Evolutionary conservation across 2,329 filamentous ascomycete genomes (phyloP).

Genomic region (Erysiphe pulchra): DNA sequence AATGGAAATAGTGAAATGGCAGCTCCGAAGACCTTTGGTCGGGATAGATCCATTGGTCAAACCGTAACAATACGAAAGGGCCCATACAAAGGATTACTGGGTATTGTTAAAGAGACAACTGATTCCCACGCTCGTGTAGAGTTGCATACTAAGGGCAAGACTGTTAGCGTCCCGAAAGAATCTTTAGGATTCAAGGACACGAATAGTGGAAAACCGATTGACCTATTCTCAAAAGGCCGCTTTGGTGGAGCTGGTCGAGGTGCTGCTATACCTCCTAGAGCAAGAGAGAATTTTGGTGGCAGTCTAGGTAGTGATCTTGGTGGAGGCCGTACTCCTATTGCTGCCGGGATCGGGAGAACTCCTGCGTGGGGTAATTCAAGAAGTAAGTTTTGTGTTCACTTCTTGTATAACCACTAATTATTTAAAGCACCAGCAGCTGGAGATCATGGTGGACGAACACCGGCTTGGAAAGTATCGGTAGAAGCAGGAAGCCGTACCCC

Average conservation of each 20-base stretch:
- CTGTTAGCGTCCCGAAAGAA: constrained; percentile 59
- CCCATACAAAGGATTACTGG: constrained; percentile 73
- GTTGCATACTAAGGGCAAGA: constrained; percentile 82
- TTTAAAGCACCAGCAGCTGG: constrained; percentile 24
- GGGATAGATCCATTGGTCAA: constrained; percentile 70
- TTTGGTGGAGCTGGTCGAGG: constrained; percentile 17
- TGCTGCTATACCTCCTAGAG: constrained; percentile 17
- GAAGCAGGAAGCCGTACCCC: constrained; percentile 33
- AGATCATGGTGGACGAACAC: constrained; percentile 32
- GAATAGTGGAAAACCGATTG: constrained; percentile 51
- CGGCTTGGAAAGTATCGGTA: constrained; percentile 31
- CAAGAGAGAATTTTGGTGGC: constrained; percentile 22
- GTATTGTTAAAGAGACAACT: constrained; percentile 87
- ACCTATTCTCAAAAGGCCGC: constrained; percentile 29
- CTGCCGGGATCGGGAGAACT: constrained; percentile 36
- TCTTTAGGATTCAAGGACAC: constrained; percentile 70
- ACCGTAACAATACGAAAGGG: constrained; percentile 75
- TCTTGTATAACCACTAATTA: constrained; percentile 4
- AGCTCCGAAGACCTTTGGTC: constrained; percentile 49
- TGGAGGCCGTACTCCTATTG: constrained; percentile 44
- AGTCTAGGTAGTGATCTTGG: constrained; percentile 16
- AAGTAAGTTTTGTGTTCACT: constrained; percentile 25
- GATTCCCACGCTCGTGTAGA: constrained; percentile 72
- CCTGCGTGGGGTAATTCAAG: constrained; percentile 44
- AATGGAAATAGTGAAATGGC: constrained; percentile 22